Evolutionary conservation across 163 green algal genomes (phyloP), one percentile per base, ranked within the genome.

Genomic region (Picocystis sp.): DNA sequence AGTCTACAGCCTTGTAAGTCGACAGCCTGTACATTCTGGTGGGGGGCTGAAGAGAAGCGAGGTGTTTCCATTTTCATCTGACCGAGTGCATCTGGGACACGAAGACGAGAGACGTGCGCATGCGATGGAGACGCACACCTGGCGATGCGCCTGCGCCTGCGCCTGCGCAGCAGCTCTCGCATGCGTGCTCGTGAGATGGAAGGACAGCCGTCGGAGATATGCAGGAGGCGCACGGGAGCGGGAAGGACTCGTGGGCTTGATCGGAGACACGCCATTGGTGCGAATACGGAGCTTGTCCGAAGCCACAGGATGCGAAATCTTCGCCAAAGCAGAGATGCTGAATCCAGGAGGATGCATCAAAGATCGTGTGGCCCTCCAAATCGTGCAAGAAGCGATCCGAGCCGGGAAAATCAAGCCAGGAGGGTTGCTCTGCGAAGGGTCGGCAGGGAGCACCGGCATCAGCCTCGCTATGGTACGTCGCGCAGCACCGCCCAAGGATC

Each of bases 261-360:
- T 94, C 23, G 84, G 84, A 29, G 80, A 87, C 64, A 94, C 84
- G 1, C 80, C 80, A 0, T 63, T 94, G 1, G 62, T 94, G 1
- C 61, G 72, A 0, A 81, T 94, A n/a, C 47, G 45, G 2, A 84
- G 71, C 56, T 60, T 94, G 11, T 84, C 71, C 0, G 57, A 82
- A 10, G 60, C 58, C 15, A 92, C 83, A 8, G 82, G 82, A 0
- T 93, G 83, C 57, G 67, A 61, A 22, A 90, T 97, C 21, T 57
- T 90, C 14, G 87, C 60, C 47, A 98, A 98, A 61, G 79, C 80
- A 2, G 88, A 97, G 61, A 86, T 93, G 35, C 61, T 94, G 5
- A 94, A 97, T 52, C 85, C 88, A 2, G 81, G 81, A 0, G 82
- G 83, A 38, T 85, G 67, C 57, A 72, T 96, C 11, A 97, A 96